Evolutionary conservation across 257 asterid genomes (phyloP).

Genomic region (Gardenia jasminoides): DNA sequence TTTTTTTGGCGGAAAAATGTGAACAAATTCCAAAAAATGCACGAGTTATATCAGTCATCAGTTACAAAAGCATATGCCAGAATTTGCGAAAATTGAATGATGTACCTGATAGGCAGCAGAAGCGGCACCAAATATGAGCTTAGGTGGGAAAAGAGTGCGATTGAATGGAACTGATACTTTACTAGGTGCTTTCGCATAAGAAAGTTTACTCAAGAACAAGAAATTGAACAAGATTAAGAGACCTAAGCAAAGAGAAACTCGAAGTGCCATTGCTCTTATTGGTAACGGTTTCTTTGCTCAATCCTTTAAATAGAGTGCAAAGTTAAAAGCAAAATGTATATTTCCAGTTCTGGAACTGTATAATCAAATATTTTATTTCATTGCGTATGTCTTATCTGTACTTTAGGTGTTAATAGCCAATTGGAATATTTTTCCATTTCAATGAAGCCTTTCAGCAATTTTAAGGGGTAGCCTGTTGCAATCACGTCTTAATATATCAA

Average conservation of each 20-base stretch:
- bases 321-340: not conserved
- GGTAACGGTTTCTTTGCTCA: not conserved
- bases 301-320: not conserved
- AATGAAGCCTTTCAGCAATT: too few relatives aligned
- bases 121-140: constrained; percentile 27
- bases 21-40: too few relatives aligned
- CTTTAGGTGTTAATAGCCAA: too few relatives aligned
- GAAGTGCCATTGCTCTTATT: not conserved
- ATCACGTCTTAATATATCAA: too few relatives aligned
- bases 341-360: too few relatives aligned
- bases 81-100: not conserved
- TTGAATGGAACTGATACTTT: constrained; percentile 13
- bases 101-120: constrained; percentile 29
- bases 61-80: too few relatives aligned
- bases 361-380: too few relatives aligned
- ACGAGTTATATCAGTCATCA: too few relatives aligned
- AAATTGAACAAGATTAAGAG: not conserved
- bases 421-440: too few relatives aligned
- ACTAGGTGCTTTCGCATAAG: not conserved
- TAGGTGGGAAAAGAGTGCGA: constrained; percentile 16
- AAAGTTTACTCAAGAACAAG: not conserved
- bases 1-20: too few relatives aligned
- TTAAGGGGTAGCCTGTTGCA: too few relatives aligned
- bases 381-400: too few relatives aligned
- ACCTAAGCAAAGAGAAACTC: not conserved